These are phyloP conservation scores for Penicillium sp. DNA, from an alignment of 2,329 filamentous ascomycete species.

Conservation along the genomic window DNA sequence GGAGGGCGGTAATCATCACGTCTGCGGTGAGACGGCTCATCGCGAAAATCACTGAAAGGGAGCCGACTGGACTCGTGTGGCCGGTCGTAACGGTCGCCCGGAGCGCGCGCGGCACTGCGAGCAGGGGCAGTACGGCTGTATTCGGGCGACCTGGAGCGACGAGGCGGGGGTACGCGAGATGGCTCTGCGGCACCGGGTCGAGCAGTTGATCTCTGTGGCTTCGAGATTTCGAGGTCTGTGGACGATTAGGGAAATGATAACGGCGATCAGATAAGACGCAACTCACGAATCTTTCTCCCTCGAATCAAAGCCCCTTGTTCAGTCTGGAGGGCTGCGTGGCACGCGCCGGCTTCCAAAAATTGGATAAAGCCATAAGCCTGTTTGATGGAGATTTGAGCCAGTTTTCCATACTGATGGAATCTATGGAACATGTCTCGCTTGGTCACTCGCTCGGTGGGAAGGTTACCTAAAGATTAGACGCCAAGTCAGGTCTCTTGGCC, in stretches of 20 bases:
- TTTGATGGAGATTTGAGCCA: constrained; percentile 95
- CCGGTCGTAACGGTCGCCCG: constrained; percentile 52
- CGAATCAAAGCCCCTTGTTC: constrained; percentile 81
- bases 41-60: constrained; percentile 54
- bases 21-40: constrained; percentile 50
- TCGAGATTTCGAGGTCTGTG: constrained; percentile 85
- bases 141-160: constrained; percentile 68
- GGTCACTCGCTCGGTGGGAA: constrained; percentile 89
- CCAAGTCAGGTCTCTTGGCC: constrained; percentile 12
- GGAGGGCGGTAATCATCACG: constrained; percentile 68
- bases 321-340: constrained; percentile 70
- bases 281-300: constrained; percentile 91
- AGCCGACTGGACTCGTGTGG: constrained; percentile 40
- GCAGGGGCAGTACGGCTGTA: constrained; percentile 50
- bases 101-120: constrained; percentile 36
- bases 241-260: constrained; percentile 9
- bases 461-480: constrained; percentile 66
- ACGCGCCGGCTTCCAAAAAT: constrained; percentile 77
- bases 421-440: constrained; percentile 92
- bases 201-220: constrained; percentile 76
- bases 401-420: constrained; percentile 80
- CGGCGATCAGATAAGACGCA: neutral
- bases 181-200: constrained; percentile 53
- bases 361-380: constrained; percentile 97
- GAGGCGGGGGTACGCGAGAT: constrained; percentile 42